phyloP scores from a whole-genome alignment of 345 rosid species.

The Aegle marmelos region DNA sequence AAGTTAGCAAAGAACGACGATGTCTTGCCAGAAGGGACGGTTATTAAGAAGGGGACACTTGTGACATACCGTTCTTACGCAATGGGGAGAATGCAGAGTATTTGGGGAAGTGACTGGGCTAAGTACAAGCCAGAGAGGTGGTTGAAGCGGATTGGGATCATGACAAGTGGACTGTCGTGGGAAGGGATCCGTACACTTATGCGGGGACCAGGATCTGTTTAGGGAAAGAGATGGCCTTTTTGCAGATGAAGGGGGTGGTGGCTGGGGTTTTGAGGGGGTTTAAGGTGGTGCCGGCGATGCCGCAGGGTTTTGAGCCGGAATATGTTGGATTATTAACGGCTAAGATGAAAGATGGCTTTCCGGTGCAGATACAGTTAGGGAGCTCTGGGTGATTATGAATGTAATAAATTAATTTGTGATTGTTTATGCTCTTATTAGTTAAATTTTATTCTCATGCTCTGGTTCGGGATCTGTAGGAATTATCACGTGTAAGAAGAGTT shows the following conservation, averaged over 20 bases:
- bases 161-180: constrained; percentile 34
- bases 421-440: too few species aligned
- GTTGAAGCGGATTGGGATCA: constrained; percentile 29
- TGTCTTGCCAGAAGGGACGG: constrained; percentile 47
- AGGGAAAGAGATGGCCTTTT: constrained; percentile 51
- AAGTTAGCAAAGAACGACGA: constrained; percentile 38
- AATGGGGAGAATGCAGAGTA: constrained; percentile 40
- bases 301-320: constrained; percentile 9
- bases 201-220: constrained; percentile 52
- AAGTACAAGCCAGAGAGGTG: constrained; percentile 54
- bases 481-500: too few species aligned
- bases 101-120: constrained; percentile 50
- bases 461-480: too few species aligned
- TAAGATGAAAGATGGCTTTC: constrained; percentile 64
- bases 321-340: constrained; percentile 38
- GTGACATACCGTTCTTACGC: constrained; percentile 46
- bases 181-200: constrained; percentile 36
- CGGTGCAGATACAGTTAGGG: constrained; percentile 43
- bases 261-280: constrained; percentile 38
- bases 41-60: constrained; percentile 37
- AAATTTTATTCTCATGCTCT: too few species aligned
- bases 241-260: constrained; percentile 50
- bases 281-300: constrained; percentile 45
- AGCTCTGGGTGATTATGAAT: neutral
- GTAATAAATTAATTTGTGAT: too few species aligned